Percentiles rank a stretch among this genome's conserved stretches.
These are phyloP conservation scores for Globisporangium canariense DNA, from an alignment of 352 stramenopile genomes.

Conservation along the genomic window DNA sequence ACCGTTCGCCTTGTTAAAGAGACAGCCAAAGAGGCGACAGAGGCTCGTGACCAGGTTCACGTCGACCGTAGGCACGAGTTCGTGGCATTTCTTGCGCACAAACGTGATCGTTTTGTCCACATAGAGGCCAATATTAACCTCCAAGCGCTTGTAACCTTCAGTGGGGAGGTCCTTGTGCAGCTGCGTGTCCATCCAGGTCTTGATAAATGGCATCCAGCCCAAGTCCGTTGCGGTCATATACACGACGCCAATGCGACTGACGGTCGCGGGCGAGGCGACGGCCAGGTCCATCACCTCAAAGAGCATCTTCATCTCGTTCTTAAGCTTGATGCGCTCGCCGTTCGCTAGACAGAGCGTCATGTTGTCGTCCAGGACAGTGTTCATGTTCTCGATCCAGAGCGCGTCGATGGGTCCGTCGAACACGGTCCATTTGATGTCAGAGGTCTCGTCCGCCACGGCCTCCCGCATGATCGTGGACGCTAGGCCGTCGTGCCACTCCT, in stretches of 20 bases:
- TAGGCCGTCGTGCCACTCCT: slow-evolving; percentile 85
- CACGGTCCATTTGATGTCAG: slow-evolving; percentile 86
- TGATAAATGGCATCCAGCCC: slow-evolving; percentile 88
- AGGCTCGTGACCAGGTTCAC: slow-evolving; percentile 87
- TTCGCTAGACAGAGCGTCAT: slow-evolving; percentile 94
- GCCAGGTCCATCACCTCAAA: slow-evolving; percentile 94
- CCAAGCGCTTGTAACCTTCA: slow-evolving; percentile 35
- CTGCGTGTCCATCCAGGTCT: slow-evolving; percentile 82
- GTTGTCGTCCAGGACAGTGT: slow-evolving; percentile 94
- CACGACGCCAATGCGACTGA: slow-evolving; percentile 74
- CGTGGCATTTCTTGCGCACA: slow-evolving; percentile 66
- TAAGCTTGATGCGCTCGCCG: slow-evolving; percentile 89
- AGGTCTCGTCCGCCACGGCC: slow-evolving; percentile 59
- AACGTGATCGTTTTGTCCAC: slow-evolving; percentile 79
- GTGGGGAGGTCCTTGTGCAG: slow-evolving; percentile 41
- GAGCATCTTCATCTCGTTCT: slow-evolving; percentile 91
- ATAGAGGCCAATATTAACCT: slow-evolving; percentile 50
- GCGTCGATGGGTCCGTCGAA: slow-evolving; percentile 94
- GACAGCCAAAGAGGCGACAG: slow-evolving; percentile 81
- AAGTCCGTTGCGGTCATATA: slow-evolving; percentile 85
- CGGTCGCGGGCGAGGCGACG: slow-evolving; percentile 89
- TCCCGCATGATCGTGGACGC: slow-evolving; percentile 80
- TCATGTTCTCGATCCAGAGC: slow-evolving; percentile 97
- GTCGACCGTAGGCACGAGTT: slow-evolving; percentile 88
- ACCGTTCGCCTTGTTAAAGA: slow-evolving; percentile 55